A percentile compares a stretch with the other conserved stretches of the same genome.
These are phyloP conservation scores for Warburgia ugandensis DNA, from an alignment of 164 flowering plant genomes.

Conservation along the genomic window DNA sequence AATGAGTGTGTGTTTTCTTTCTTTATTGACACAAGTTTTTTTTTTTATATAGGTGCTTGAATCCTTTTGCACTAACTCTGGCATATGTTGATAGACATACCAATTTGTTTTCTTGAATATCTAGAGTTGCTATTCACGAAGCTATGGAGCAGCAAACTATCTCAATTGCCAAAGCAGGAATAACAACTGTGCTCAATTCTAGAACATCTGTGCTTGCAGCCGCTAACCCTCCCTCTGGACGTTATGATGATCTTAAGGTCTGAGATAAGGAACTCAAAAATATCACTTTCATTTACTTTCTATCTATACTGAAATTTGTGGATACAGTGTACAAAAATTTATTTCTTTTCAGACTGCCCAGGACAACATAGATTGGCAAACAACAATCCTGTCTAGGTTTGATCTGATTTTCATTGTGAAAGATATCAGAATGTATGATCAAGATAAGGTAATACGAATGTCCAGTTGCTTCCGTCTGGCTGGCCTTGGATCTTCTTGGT, in stretches of 20 bases:
- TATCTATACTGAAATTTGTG: no score
- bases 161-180: conserved; percentile 99
- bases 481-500: no score
- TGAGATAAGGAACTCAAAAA: not conserved
- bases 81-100: no score
- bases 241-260: conserved; percentile 99
- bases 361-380: conserved; percentile 96
- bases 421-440: conserved; percentile 79
- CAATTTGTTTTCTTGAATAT: no score
- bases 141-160: conserved; percentile 99
- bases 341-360: conserved; percentile 72
- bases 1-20: no score
- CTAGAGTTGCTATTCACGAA: conserved; percentile 98
- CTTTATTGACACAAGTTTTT: no score
- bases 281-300: not conserved
- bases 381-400: conserved; percentile 96
- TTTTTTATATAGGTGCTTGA: no score
- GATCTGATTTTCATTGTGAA: conserved; percentile 96
- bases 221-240: conserved; percentile 99
- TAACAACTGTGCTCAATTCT: conserved; percentile 96
- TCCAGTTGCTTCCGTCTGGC: not conserved
- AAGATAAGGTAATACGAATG: conserved; percentile 96
- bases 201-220: conserved; percentile 99
- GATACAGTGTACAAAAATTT: not conserved
- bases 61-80: no score